Base-by-base conservation (phyloP, 805 yeast genomes). In the Schwanniomyces polymorphus region DNA sequence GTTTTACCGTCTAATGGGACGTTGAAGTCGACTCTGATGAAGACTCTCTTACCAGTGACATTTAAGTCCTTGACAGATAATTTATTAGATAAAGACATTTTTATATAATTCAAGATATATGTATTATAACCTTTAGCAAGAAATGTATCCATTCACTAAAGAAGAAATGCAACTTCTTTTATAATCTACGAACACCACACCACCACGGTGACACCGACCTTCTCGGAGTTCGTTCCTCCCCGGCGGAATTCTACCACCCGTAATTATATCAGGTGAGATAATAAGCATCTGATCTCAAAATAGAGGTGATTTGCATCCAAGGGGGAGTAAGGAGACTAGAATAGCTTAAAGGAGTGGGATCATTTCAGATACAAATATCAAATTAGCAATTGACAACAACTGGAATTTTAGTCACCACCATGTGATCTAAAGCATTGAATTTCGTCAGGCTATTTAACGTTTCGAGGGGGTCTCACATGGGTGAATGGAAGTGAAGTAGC, bases 21-120 rank as follows among this genome's bases (percentile, higher is more conserved):
- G 77, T 88, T 88, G 82, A 88, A 88, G 74, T 92, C 97, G 54
- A 95, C 99, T 79, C 99, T 88, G 82, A 94, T 92, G 79, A 94
- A 91, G 72, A 94, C 99, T 71, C 97, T 85, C 82, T 94, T 91
- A 73, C 82, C 91, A 63, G 85, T 70, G 71, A 90, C 84, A 70
- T 84, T 82, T 60, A 94, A 78, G 75, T 94, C 99, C 68, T 86
- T 82, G 73, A 94, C 97, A 49, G 97, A 86, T 63, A 94, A 82
- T 78, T 94, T 94, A 75, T 81, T 88, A 48, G 97, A 84, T 70
- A 94, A 83, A 60, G 99, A 95, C 99, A 94, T 94, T 43, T 18
- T 45, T 17, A 17, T 35, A 35, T 34, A 17, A 33, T 33, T 17
- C 28, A 33, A 11, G 33, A 31, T 29, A 23, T 29, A 29, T 33